These are phyloP conservation scores for Trypanosoma conorhini DNA, from an alignment of 208 protist genomes.

Conservation along the genomic window DNA sequence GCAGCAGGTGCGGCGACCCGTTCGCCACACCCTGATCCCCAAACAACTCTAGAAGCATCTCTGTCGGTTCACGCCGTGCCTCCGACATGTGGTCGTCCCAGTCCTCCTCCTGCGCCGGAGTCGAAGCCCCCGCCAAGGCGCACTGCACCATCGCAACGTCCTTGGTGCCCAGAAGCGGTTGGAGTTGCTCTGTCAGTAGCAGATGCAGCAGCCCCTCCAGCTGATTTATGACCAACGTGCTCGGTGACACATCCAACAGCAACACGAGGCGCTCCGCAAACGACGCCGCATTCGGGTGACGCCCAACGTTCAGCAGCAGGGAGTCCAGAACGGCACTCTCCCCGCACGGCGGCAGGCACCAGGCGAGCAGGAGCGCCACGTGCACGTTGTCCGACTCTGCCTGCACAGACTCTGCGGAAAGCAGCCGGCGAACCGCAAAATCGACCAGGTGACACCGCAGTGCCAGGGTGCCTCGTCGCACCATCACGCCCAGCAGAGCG, in stretches of 20 bases:
- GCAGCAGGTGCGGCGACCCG: conserved; percentile 43
- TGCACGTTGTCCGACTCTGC: conserved; percentile 27
- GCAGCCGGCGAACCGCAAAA: conserved; percentile 18
- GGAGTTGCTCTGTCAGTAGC: not conserved
- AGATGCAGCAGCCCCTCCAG: conserved; percentile 17
- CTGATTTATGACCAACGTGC: conserved; percentile 24
- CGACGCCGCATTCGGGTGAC: conserved; percentile 8
- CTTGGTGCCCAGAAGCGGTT: conserved; percentile 10
- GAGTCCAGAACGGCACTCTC: conserved; percentile 1
- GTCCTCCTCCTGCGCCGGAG: not conserved
- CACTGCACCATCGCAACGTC: conserved; percentile 42
- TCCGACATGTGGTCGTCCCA: conserved; percentile 19
- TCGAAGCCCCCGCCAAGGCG: conserved; percentile 27
- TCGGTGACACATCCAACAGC: conserved; percentile 70
- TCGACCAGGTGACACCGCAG: conserved; percentile 29
- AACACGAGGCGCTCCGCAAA: conserved; percentile 65
- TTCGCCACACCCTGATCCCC: conserved; percentile 43
- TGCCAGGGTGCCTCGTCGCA: conserved; percentile 23
- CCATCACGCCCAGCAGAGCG: conserved; percentile 34
- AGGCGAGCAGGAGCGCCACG: conserved; percentile 22
- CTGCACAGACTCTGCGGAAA: conserved; percentile 44
- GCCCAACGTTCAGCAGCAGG: not conserved
- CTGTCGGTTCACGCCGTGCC: conserved; percentile 30
- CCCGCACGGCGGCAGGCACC: conserved; percentile 3
- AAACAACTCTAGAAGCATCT: conserved; percentile 73